phyloP scores from a whole-genome alignment of 2,329 filamentous ascomycete genomes.

The Zymoseptoria tritici region DNA sequence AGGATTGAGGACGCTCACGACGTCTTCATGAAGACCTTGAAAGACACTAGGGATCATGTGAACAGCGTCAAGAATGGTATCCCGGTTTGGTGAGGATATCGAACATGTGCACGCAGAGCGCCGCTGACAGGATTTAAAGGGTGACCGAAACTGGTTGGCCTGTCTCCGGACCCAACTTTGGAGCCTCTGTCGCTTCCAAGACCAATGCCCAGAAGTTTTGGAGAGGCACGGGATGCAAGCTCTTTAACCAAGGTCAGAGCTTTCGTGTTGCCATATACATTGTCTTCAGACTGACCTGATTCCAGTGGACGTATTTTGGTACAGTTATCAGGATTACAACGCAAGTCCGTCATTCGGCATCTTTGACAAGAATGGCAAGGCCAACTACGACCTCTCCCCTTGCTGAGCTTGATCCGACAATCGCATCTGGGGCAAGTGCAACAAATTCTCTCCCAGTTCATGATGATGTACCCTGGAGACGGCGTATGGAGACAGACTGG shows the following conservation, averaged over 20 bases:
- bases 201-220: slow-evolving; percentile 59
- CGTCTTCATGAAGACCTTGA: slow-evolving; percentile 45
- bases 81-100: slow-evolving; percentile 14
- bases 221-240: slow-evolving; percentile 53
- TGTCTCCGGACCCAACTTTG: slow-evolving; percentile 46
- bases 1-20: slow-evolving; percentile 49
- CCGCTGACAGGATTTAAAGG: slow-evolving; percentile 6
- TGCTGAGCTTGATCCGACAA: slow-evolving; percentile 13
- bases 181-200: slow-evolving; percentile 48
- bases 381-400: slow-evolving; percentile 25
- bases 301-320: slow-evolving; percentile 51
- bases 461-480: too few species aligned
- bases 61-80: slow-evolving; percentile 28
- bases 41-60: slow-evolving; percentile 35
- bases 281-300: background rate
- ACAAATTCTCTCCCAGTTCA: too few species aligned
- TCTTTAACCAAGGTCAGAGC: slow-evolving; percentile 41
- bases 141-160: slow-evolving; percentile 59
- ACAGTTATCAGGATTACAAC: slow-evolving; percentile 50
- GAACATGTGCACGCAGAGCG: background rate
- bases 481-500: too few species aligned
- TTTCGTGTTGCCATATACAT: slow-evolving; percentile 3
- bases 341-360: slow-evolving; percentile 35
- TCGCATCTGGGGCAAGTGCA: too few species aligned
- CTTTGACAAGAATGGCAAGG: slow-evolving; percentile 28